Percentiles rank a stretch among this genome's conserved stretches.
phyloP scores from a whole-genome alignment of 495 filamentous ascomycete genomes.

The Penicillium nucicola region DNA sequence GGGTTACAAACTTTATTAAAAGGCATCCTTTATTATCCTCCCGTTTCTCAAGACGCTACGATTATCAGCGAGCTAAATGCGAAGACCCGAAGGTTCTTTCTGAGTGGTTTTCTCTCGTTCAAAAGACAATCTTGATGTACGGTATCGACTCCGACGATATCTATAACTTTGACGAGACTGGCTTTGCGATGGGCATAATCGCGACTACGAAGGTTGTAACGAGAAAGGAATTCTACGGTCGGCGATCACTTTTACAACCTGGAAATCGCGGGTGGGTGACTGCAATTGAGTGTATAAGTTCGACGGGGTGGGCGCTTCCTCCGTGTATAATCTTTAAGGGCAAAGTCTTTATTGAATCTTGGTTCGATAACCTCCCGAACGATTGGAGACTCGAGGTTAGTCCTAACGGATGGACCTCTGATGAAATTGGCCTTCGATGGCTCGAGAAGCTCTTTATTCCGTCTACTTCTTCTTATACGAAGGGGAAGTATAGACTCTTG shows the following conservation, averaged over 20 bases:
- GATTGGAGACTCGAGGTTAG: too few species aligned
- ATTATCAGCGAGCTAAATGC: background rate
- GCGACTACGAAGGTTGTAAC: background rate
- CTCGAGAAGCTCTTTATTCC: too few species aligned
- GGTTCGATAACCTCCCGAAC: too few species aligned
- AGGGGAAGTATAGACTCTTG: too few species aligned
- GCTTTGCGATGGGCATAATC: background rate
- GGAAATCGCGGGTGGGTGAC: background rate
- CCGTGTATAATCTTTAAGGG: too few species aligned
- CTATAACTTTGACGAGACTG: constrained; percentile 2
- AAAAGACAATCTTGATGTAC: background rate
- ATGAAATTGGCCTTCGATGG: too few species aligned
- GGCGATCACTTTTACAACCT: background rate
- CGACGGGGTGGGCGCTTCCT: too few species aligned
- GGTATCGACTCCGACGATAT: background rate
- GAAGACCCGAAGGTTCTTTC: background rate
- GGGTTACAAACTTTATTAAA: background rate
- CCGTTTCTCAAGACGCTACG: background rate
- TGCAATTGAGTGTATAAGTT: too few species aligned
- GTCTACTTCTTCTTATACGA: too few species aligned
- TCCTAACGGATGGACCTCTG: too few species aligned
- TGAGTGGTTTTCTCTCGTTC: background rate
- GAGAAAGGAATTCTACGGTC: too few species aligned
- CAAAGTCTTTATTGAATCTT: too few species aligned
- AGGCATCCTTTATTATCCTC: background rate